These are phyloP conservation scores for Candida krabiensis DNA, from an alignment of 805 yeast species.

Conservation along the genomic window DNA sequence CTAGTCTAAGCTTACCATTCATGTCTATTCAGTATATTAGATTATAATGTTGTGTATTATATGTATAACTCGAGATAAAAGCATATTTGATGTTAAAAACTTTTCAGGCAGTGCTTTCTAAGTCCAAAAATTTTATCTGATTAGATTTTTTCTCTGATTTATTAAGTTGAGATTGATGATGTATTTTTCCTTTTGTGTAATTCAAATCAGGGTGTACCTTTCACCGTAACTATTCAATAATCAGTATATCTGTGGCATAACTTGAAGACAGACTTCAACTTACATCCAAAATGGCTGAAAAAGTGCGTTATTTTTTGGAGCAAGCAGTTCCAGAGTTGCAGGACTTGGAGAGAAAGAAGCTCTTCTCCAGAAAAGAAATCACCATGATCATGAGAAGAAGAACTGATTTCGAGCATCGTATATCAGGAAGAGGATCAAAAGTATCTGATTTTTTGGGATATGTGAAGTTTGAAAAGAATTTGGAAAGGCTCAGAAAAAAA, in stretches of 20 bases:
- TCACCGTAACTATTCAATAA: too few relatives aligned
- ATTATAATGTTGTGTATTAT: slow-evolving; percentile 9
- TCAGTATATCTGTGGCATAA: too few relatives aligned
- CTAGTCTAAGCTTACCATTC: neutral
- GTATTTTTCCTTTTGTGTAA: too few relatives aligned
- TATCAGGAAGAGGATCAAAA: slow-evolving; percentile 78
- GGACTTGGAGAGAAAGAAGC: slow-evolving; percentile 76
- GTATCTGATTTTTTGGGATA: slow-evolving; percentile 77
- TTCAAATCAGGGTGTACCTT: too few relatives aligned
- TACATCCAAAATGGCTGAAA: slow-evolving; percentile 41
- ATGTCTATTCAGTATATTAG: neutral
- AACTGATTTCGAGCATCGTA: slow-evolving; percentile 92
- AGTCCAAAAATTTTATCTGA: neutral
- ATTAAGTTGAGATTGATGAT: too few relatives aligned
- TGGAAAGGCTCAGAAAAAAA: slow-evolving; percentile 76
- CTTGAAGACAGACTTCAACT: too few relatives aligned
- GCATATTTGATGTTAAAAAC: neutral
- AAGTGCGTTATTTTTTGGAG: slow-evolving; percentile 54
- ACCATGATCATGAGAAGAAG: slow-evolving; percentile 85
- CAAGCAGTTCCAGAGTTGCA: slow-evolving; percentile 88
- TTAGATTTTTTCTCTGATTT: too few relatives aligned
- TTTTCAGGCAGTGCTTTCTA: neutral
- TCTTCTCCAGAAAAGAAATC: slow-evolving; percentile 81
- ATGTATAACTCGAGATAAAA: neutral
- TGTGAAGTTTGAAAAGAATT: slow-evolving; percentile 73